phyloP scores from a whole-genome alignment of 1,284 basidiomycete species.

The Ganoderma meredithae region DNA sequence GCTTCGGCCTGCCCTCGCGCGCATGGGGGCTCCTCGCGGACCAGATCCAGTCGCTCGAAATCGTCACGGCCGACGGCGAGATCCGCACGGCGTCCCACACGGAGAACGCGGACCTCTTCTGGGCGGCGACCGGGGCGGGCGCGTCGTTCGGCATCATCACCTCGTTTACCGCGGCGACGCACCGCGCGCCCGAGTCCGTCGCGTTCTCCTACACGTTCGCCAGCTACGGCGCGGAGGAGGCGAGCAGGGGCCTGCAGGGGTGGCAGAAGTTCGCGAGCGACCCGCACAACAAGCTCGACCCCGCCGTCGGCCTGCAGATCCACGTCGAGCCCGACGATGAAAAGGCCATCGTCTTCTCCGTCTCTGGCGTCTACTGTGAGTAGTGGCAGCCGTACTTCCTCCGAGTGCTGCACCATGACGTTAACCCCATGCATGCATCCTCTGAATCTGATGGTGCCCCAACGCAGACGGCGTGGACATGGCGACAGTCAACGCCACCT shows the following conservation, averaged over 20 bases:
- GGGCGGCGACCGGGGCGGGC: conserved; percentile 51
- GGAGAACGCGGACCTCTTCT: conserved; percentile 48
- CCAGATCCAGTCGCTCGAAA: conserved; percentile 20
- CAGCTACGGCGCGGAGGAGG: conserved; percentile 14
- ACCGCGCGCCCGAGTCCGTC: conserved; percentile 15
- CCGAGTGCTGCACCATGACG: too few relatives aligned
- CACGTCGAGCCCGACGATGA: conserved; percentile 11
- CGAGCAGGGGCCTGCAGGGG: conserved; percentile 18
- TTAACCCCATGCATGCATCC: background rate
- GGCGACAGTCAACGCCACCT: conserved; percentile 23
- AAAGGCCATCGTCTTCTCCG: conserved; percentile 10
- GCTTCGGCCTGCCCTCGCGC: conserved; percentile 21
- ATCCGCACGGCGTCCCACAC: conserved; percentile 50
- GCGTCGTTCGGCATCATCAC: conserved; percentile 52
- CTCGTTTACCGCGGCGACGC: conserved; percentile 36
- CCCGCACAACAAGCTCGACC: conserved; percentile 13
- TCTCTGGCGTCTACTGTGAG: conserved; percentile 21
- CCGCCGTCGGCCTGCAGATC: conserved; percentile 13
- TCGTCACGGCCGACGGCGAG: conserved; percentile 59
- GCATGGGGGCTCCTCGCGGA: conserved; percentile 21
- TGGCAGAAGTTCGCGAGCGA: conserved; percentile 22
- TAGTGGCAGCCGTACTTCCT: background rate
- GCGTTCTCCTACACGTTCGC: conserved; percentile 20
- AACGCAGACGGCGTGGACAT: conserved; percentile 13
- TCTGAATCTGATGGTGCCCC: background rate